Conservation (phyloP, 2,329 filamentous ascomycete species). For the Xylaria sp. region DNA sequence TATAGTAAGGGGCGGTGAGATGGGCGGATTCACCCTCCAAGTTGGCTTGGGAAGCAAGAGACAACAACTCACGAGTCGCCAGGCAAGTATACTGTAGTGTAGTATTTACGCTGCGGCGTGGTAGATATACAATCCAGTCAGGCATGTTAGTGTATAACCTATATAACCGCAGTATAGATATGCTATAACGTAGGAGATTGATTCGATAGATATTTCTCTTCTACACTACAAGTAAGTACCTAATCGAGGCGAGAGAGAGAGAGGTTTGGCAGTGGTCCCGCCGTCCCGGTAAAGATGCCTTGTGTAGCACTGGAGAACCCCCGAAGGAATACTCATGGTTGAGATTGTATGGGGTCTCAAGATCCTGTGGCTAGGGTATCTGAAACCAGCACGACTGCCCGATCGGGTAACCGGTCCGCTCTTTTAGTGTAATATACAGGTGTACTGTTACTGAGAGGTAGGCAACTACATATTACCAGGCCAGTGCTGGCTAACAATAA, state of each 20-base stretch:
- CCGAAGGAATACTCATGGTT: constrained; percentile 3
- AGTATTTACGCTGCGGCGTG: too few species aligned
- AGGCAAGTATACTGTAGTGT: too few species aligned
- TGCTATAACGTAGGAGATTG: too few species aligned
- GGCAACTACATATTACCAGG: not conserved
- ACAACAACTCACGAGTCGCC: too few species aligned
- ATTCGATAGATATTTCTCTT: too few species aligned
- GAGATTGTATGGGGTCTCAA: constrained; percentile 20
- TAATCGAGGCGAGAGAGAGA: too few species aligned
- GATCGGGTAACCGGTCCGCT: constrained; percentile 17
- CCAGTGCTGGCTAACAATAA: not conserved
- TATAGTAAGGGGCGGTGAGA: not conserved
- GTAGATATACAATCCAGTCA: too few species aligned
- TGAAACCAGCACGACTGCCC: constrained; percentile 32
- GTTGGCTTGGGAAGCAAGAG: too few species aligned
- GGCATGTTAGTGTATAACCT: too few species aligned
- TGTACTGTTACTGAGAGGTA: not conserved
- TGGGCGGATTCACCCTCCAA: not conserved
- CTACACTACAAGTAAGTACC: too few species aligned
- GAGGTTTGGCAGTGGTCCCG: not conserved
- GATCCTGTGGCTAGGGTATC: constrained; percentile 23
- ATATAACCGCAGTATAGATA: too few species aligned
- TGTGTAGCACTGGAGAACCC: not conserved
- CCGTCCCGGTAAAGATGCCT: not conserved
- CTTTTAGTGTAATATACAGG: constrained; percentile 2